Conservation (phyloP, 345 rosid genomes). For the Brassica cretica region DNA sequence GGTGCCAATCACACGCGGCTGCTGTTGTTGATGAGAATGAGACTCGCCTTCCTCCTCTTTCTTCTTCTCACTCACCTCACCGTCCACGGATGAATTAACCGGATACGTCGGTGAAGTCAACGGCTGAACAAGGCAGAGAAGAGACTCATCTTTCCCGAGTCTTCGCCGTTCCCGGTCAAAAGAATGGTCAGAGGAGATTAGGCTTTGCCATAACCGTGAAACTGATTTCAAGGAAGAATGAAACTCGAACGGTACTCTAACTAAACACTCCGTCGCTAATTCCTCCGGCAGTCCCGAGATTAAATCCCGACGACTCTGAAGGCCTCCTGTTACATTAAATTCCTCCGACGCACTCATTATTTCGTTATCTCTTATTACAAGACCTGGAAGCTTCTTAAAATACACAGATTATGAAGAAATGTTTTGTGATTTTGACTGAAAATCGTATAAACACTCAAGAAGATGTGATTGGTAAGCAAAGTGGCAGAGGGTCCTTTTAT, state of each 20-base stretch:
- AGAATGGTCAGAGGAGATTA: constrained; percentile 37
- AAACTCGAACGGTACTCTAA: constrained; percentile 52
- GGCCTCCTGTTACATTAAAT: background rate
- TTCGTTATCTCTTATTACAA: background rate
- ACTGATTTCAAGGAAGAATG: constrained; percentile 51
- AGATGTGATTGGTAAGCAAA: constrained; percentile 24
- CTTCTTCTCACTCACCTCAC: constrained; percentile 10
- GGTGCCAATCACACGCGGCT: constrained; percentile 33
- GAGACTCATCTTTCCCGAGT: constrained; percentile 41
- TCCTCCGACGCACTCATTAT: constrained; percentile 2
- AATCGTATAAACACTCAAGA: constrained; percentile 22
- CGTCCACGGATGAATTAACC: background rate
- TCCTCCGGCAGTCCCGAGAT: constrained; percentile 59
- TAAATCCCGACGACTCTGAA: constrained; percentile 22
- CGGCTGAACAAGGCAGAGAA: constrained; percentile 55
- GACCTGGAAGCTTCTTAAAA: constrained; percentile 12
- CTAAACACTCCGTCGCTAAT: constrained; percentile 51
- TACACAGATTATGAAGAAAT: constrained; percentile 8
- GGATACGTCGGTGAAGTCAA: constrained; percentile 23
- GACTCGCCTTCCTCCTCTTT: constrained; percentile 24
- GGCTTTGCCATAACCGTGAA: constrained; percentile 42
- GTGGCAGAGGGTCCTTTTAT: constrained; percentile 18
- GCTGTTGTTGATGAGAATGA: background rate
- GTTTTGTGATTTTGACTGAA: background rate
- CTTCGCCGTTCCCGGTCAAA: constrained; percentile 38